Percentiles rank a stretch among this genome's conserved stretches.
Conservation (phyloP, 192 early-diverging fungal species). For the Coemansia aciculifera region DNA sequence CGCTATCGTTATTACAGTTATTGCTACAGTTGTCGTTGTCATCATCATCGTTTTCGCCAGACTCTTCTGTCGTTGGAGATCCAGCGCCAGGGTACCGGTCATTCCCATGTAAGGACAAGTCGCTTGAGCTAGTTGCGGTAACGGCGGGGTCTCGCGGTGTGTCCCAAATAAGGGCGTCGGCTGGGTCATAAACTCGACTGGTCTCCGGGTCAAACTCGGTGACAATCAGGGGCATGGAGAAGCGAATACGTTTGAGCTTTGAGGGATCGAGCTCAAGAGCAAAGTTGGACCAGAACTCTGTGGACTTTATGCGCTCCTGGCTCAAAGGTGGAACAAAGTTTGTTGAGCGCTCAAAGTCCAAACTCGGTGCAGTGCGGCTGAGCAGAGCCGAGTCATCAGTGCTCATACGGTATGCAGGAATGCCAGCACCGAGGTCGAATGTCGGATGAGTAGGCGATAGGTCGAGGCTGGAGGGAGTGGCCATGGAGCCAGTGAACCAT, state of each 20-base stretch:
- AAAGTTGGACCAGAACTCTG: constrained; percentile 57
- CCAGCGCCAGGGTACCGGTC: neutral
- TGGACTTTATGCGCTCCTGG: constrained; percentile 53
- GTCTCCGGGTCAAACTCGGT: constrained; percentile 53
- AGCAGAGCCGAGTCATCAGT: constrained; percentile 11
- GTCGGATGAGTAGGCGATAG: constrained; percentile 24
- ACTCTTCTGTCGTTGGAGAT: neutral
- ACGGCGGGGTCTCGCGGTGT: constrained; percentile 1
- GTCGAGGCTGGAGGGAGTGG: constrained; percentile 16
- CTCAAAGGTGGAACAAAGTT: constrained; percentile 49
- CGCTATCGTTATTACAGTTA: constrained; percentile 6
- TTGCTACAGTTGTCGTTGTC: constrained; percentile 8
- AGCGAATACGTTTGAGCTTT: constrained; percentile 50
- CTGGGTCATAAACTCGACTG: constrained; percentile 28
- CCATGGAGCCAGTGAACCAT: constrained; percentile 33
- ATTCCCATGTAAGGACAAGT: constrained; percentile 2
- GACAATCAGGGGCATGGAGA: constrained; percentile 58
- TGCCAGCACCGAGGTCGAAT: constrained; percentile 48
- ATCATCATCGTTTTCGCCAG: neutral
- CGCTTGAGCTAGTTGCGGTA: neutral
- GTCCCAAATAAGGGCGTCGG: constrained; percentile 6
- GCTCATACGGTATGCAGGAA: constrained; percentile 27
- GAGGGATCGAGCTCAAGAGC: constrained; percentile 50
- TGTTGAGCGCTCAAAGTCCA: constrained; percentile 52
- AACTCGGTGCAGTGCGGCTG: constrained; percentile 45